phyloP scores from a whole-genome alignment of 805 yeast genomes.

The Kluyveromyces wickerhamii region DNA sequence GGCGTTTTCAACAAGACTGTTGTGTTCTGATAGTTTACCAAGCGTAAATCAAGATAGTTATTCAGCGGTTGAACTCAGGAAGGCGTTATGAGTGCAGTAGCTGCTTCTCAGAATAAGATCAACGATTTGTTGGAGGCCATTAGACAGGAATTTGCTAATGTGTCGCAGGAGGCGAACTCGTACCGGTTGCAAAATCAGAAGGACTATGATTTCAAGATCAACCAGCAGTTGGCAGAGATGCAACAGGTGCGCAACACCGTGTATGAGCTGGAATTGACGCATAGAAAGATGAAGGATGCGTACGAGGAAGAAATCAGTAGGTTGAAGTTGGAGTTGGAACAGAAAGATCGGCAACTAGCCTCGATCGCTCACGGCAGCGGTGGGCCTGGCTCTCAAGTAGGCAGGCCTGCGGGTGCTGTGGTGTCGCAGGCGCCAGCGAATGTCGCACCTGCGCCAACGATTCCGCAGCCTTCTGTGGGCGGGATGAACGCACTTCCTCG shows the following conservation, averaged over 20 bases:
- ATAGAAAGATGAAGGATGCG: conserved; percentile 88
- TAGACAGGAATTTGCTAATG: conserved; percentile 81
- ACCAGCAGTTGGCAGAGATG: conserved; percentile 88
- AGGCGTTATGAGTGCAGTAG: conserved; percentile 14
- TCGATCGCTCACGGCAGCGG: conserved; percentile 32
- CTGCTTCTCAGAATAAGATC: conserved; percentile 33
- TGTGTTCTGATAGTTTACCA: no score
- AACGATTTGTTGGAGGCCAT: conserved; percentile 86
- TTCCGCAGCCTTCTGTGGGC: conserved; percentile 3
- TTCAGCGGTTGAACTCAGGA: no score
- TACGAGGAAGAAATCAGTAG: conserved; percentile 89
- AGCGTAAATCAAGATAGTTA: no score
- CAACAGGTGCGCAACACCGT: conserved; percentile 91
- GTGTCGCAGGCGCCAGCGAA: conserved; percentile 1
- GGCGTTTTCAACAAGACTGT: no score
- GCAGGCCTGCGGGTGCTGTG: background rate
- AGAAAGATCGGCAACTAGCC: conserved; percentile 54
- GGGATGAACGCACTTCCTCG: conserved; percentile 10
- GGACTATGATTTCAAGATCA: conserved; percentile 82
- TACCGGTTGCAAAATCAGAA: conserved; percentile 79
- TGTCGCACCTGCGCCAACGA: conserved; percentile 2
- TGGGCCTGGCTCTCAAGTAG: conserved; percentile 6
- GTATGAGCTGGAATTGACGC: conserved; percentile 88
- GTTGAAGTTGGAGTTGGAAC: conserved; percentile 78
- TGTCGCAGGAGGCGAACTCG: conserved; percentile 76